Evolutionary conservation across 805 yeast species (phyloP).

Genomic region (Starmerella bombicola): DNA sequence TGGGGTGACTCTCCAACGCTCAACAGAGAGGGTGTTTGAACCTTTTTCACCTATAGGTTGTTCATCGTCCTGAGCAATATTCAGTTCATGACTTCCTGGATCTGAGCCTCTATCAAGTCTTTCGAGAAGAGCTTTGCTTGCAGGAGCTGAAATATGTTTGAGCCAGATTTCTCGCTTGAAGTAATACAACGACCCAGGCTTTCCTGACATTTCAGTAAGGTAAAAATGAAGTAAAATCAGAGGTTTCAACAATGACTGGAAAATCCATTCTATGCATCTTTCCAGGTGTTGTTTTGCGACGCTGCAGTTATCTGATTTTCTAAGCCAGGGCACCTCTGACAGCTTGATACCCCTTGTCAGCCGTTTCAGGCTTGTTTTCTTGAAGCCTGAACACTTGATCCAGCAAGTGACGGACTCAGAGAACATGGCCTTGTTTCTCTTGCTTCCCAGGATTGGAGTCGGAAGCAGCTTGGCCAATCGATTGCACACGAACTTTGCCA

Average conservation of each 20-base stretch:
- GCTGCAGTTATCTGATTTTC: slow-evolving; percentile 26
- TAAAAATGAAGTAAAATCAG: slow-evolving; percentile 48
- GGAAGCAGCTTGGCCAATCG: slow-evolving; percentile 2
- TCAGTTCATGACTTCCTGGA: neutral
- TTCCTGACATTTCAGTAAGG: slow-evolving; percentile 41
- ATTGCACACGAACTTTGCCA: neutral
- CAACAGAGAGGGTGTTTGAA: slow-evolving; percentile 27
- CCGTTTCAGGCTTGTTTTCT: neutral
- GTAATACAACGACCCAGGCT: slow-evolving; percentile 11
- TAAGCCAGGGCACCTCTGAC: slow-evolving; percentile 46
- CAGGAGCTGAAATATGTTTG: slow-evolving; percentile 33
- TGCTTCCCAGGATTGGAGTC: slow-evolving; percentile 2
- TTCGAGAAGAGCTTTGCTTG: slow-evolving; percentile 22
- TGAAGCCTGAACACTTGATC: slow-evolving; percentile 1
- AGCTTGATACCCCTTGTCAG: slow-evolving; percentile 32
- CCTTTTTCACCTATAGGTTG: slow-evolving; percentile 26
- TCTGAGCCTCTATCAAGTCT: no score
- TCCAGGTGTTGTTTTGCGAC: slow-evolving; percentile 31
- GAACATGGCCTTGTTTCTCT: slow-evolving; percentile 1
- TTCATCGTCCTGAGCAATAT: slow-evolving; percentile 11
- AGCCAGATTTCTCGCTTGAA: slow-evolving; percentile 21
- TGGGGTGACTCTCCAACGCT: slow-evolving; percentile 27
- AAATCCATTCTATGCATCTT: slow-evolving; percentile 48
- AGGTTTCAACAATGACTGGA: slow-evolving; percentile 35
- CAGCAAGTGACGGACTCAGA: neutral